A percentile compares a stretch with the other conserved stretches of the same genome.
These are phyloP conservation scores for Rhodotorula paludigena DNA, from an alignment of 768 basidiomycete genomes.

Conservation along the genomic window DNA sequence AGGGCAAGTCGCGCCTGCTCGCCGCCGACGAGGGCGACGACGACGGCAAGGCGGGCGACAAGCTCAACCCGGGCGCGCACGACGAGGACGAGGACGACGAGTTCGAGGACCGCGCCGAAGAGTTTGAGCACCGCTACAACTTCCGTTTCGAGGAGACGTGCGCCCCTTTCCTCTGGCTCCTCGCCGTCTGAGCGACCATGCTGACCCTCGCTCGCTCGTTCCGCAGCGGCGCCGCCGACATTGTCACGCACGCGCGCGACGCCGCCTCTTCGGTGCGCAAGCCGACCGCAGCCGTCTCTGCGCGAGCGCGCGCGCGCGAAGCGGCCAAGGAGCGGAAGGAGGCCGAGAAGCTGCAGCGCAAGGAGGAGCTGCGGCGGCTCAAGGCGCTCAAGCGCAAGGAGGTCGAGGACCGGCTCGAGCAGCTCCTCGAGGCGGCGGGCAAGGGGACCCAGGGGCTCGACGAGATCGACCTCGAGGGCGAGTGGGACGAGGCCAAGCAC, in stretches of 20 bases:
- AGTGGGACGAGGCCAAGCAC: constrained; percentile 83
- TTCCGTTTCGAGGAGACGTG: constrained; percentile 96
- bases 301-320: constrained; percentile 78
- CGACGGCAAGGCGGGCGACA: constrained; percentile 40
- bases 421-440: constrained; percentile 67
- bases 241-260: constrained; percentile 71
- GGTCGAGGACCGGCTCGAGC: constrained; percentile 66
- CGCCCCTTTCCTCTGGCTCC: constrained; percentile 44
- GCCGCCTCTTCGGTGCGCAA: constrained; percentile 47
- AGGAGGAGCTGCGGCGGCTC: constrained; percentile 73
- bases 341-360: constrained; percentile 65
- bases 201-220: neutral
- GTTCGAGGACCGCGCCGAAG: constrained; percentile 75
- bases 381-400: constrained; percentile 82
- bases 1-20: constrained; percentile 34
- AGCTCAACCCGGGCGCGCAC: constrained; percentile 43
- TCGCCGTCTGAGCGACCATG: neutral
- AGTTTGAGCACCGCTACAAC: constrained; percentile 94
- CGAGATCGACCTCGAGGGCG: constrained; percentile 82
- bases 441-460: constrained; percentile 48
- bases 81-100: constrained; percentile 52
- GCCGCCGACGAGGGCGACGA: constrained; percentile 43
- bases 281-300: constrained; percentile 56
- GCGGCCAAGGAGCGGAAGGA: constrained; percentile 72
- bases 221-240: constrained; percentile 60